Evolutionary conservation across 2,329 filamentous ascomycete species (phyloP), one percentile per base, ranked within the genome.

Genomic region (Neoascochyta sp.): DNA sequence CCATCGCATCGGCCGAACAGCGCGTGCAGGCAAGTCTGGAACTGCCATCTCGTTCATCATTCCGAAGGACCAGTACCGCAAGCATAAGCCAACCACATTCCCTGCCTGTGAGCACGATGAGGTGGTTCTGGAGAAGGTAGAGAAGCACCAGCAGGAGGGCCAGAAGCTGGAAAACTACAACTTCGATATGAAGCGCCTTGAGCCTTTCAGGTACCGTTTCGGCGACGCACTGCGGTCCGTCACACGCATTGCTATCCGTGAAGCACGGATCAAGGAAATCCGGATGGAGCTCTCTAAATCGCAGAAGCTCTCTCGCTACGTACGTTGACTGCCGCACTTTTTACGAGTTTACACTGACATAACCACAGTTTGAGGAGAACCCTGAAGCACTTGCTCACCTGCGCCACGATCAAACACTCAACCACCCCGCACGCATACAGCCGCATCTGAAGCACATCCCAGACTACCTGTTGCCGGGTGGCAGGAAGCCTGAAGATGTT

Each of bases 1-100:
- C n/a, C 92, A 98, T 65, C 82, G 92, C 31, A 94, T 98, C 52
- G 92, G 92, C 17, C 81, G 92, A 17, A 98, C 92, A 5, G 92
- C 87, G 2, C 79, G 92, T 39, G 92, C 89, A 2, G 90, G 89
- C 8, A 86, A 93, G 57, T 81, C 84, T 1, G 92, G 92, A 37
- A 96, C 95, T 76, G 88, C 92, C 0, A 74, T 98, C n/a, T 95
- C 88, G 7, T 95, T 98, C 62, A 85, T 94, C 29, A 76, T 98
- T 3, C 90, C 92, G 7, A 74, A 79, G 28, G 80, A 86, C 0
- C 75, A 82, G 24, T 95, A 83, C 64, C 79, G 85, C 47, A 95
- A 95, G 63, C 90, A 96, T 68, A 86, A 87, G 54, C 82, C 89
- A 1, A 96, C 90, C 0, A 80, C 77, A 27, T 78, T 90, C 41